Percentiles rank a stretch among this genome's conserved stretches.
phyloP scores from a whole-genome alignment of 2,329 filamentous ascomycete genomes.

The Colletotrichum sp. region DNA sequence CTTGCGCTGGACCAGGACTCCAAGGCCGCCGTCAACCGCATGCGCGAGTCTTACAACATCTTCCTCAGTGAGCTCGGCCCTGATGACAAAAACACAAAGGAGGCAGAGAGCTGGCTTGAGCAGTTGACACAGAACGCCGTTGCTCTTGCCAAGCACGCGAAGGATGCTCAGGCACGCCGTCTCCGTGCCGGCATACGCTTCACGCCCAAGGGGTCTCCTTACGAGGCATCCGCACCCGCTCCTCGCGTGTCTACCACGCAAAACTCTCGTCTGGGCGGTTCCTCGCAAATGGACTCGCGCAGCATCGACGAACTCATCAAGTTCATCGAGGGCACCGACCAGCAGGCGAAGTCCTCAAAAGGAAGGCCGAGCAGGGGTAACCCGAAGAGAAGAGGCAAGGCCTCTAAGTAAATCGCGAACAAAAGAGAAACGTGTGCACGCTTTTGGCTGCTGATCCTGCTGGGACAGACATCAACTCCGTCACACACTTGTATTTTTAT shows the following conservation, averaged over 20 bases:
- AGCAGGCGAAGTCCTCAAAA: constrained; percentile 56
- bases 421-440: neutral
- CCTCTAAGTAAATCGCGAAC: constrained; percentile 6
- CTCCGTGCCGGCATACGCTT: constrained; percentile 74
- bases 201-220: constrained; percentile 66
- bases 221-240: constrained; percentile 45
- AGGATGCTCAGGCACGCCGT: constrained; percentile 79
- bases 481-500: neutral
- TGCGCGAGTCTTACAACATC: constrained; percentile 97
- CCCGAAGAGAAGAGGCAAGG: constrained; percentile 56
- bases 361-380: constrained; percentile 59
- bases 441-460: neutral
- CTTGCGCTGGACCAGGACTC: constrained; percentile 95
- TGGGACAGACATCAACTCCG: neutral
- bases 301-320: constrained; percentile 93
- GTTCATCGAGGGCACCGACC: constrained; percentile 84
- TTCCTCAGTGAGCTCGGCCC: constrained; percentile 87
- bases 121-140: constrained; percentile 96
- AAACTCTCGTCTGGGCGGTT: constrained; percentile 21
- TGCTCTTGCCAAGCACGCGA: constrained; percentile 90
- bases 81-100: constrained; percentile 96
- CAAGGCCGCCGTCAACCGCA: constrained; percentile 87
- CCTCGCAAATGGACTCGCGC: constrained; percentile 68
- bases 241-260: constrained; percentile 27
- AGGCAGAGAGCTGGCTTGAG: constrained; percentile 95